Base-by-base conservation (phyloP, 768 basidiomycete species). In the Russula dissimulans region DNA sequence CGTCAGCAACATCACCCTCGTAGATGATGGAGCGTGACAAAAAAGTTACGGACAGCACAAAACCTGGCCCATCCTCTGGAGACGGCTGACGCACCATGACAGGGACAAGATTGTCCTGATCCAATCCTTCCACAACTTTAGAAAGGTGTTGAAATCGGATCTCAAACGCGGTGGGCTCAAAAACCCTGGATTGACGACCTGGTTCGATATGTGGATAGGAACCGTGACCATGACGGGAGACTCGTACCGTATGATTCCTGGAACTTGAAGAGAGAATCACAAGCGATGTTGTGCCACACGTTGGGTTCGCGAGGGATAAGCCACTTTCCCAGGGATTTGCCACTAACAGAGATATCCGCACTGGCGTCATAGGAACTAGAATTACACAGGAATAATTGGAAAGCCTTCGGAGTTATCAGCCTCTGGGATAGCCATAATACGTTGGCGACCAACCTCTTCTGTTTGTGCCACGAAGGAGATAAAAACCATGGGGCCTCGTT, bases 261-360 rank as follows among this genome's bases (percentile, higher is more conserved):
- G 34, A 61, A 61, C 11, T 34, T 51, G 54, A 61, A 51, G 48
- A 56, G 39, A n/a, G 44, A 39, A 46, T 56, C 60, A n/a, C 54
- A 39, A n/a, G 49, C 48, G 11, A 61, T 34, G 26, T 56, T 50
- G 6, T 61, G 54, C 60, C 60, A 61, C 1, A 36, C n/a, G 22
- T 46, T 56, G n/a, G 60, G 43, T n/a, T 51, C 54, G 12, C 49
- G 54, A 22, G 49, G 34, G n/a, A 61, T n/a, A 4, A 61, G 44
- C 60, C 60, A 61, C 43, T 61, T 61, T 11, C 60, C 60, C 26
- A 61, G 18, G 29, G 43, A 51, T 3, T 50, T 17, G n/a, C 38
- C 54, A 39, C 49, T 6, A 26, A 39, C 14, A 18, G 18, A 56
- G 26, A 61, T 22, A 36, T 61, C 60, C 31, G 60, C 60, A 18